These are phyloP conservation scores for Rosa chinensis DNA, from an alignment of 306 rosid genomes.

Conservation along the genomic window DNA sequence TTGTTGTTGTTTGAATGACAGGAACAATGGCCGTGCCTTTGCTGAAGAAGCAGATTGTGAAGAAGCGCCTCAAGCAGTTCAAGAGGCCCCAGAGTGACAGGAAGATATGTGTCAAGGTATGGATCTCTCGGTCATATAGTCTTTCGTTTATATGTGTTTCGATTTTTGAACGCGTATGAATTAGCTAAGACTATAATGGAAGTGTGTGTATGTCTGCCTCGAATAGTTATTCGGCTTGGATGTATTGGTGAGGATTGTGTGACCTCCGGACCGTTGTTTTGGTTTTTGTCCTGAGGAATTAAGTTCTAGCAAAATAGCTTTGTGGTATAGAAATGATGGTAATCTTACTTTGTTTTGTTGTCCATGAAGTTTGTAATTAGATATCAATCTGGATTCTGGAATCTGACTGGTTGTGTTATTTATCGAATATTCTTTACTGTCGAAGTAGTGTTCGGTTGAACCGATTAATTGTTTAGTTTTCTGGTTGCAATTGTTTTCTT, in stretches of 20 bases:
- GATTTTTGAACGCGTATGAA: neutral
- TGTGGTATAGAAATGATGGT: neutral
- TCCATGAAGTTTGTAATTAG: neutral
- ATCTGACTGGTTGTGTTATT: neutral
- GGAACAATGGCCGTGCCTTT: constrained; percentile 60
- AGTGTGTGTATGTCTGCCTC: neutral
- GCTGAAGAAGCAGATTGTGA: constrained; percentile 59
- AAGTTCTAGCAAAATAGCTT: neutral
- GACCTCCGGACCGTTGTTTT: neutral
- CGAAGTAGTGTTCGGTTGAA: neutral
- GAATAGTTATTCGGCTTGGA: neutral
- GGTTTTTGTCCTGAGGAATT: neutral
- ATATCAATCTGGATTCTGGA: neutral
- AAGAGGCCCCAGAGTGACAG: constrained; percentile 64
- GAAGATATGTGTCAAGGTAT: constrained; percentile 55
- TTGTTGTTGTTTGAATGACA: constrained; percentile 13
- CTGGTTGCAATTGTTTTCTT: neutral
- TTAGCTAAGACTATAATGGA: neutral
- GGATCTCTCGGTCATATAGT: neutral
- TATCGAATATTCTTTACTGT: neutral
- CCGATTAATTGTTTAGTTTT: neutral
- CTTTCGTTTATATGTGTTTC: neutral
- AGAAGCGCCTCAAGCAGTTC: constrained; percentile 66
- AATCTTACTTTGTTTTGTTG: neutral
- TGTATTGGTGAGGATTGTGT: neutral